Conservation (phyloP, 192 early-diverging fungal genomes). For the Endogone sp. region DNA sequence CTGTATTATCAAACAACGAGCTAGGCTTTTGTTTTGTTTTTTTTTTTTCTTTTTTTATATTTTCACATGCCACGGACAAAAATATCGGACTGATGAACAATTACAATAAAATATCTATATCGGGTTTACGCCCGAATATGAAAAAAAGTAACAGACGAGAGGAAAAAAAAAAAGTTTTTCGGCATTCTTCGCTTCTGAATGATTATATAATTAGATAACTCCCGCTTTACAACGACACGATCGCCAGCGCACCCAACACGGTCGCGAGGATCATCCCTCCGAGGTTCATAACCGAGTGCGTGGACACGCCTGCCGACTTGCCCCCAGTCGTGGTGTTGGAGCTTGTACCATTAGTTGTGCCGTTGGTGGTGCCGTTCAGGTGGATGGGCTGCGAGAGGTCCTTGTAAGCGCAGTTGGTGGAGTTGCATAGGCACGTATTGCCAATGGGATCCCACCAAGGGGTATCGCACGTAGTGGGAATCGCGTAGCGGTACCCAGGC, state of each 20-base stretch:
- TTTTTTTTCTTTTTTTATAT: too few relatives aligned
- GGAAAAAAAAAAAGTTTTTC: too few relatives aligned
- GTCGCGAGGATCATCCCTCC: neutral
- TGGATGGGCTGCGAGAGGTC: constrained; percentile 23
- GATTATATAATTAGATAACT: too few relatives aligned
- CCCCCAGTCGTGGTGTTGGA: neutral
- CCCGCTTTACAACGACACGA: neutral
- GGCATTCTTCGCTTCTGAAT: too few relatives aligned
- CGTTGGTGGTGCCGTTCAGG: neutral
- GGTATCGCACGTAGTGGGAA: constrained; percentile 61
- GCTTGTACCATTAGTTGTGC: neutral
- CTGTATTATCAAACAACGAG: too few relatives aligned
- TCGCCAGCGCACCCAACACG: neutral
- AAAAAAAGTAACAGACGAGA: too few relatives aligned
- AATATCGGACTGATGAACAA: too few relatives aligned
- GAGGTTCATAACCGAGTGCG: neutral
- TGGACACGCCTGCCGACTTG: too few relatives aligned
- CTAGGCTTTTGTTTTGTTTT: too few relatives aligned
- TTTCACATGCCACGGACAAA: too few relatives aligned
- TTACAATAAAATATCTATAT: too few relatives aligned
- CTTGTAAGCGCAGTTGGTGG: constrained; percentile 49
- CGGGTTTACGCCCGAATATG: too few relatives aligned
- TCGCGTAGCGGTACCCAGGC: constrained; percentile 31
- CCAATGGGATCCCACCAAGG: constrained; percentile 67
- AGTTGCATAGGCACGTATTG: constrained; percentile 52